Evolutionary conservation across 108 stramenopile species (phyloP).

Genomic region (Cyclotella sp.): DNA sequence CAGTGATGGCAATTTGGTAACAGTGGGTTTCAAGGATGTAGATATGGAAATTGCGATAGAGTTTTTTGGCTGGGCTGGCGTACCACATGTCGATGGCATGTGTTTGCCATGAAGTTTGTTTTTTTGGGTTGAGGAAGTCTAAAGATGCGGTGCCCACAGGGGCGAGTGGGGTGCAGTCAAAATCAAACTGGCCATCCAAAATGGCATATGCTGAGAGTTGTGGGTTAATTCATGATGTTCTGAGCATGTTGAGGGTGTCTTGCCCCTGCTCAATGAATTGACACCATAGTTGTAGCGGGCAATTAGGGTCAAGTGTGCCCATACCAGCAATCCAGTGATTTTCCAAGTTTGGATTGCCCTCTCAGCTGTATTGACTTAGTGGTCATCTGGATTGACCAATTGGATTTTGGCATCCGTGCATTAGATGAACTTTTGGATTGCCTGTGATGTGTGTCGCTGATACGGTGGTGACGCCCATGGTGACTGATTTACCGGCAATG

Average conservation of each 20-base stretch:
- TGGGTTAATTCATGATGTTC: constrained; percentile 48
- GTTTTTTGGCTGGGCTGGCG: constrained; percentile 36
- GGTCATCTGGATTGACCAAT: too few species aligned
- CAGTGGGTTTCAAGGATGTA: not conserved
- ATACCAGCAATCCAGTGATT: too few species aligned
- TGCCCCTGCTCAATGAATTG: constrained; percentile 29
- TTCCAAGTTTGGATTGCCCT: too few species aligned
- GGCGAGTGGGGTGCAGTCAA: constrained; percentile 6
- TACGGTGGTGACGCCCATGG: too few species aligned
- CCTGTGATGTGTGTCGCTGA: too few species aligned
- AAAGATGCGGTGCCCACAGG: constrained; percentile 4
- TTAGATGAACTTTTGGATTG: too few species aligned
- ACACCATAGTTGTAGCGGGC: constrained; percentile 50
- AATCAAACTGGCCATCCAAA: constrained; percentile 26
- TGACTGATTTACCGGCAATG: too few species aligned
- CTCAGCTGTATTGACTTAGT: too few species aligned
- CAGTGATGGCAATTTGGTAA: constrained; percentile 14
- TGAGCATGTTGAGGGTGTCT: constrained; percentile 46
- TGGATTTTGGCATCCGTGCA: too few species aligned
- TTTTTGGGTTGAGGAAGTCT: constrained; percentile 11
- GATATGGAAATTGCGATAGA: constrained; percentile 25
- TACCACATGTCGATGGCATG: constrained; percentile 43
- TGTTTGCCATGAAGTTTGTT: constrained; percentile 18
- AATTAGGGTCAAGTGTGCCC: constrained; percentile 3
- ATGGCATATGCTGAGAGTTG: constrained; percentile 43